Conservation (phyloP, 2,329 filamentous ascomycete species). For the Incumbomyces delicatus region DNA sequence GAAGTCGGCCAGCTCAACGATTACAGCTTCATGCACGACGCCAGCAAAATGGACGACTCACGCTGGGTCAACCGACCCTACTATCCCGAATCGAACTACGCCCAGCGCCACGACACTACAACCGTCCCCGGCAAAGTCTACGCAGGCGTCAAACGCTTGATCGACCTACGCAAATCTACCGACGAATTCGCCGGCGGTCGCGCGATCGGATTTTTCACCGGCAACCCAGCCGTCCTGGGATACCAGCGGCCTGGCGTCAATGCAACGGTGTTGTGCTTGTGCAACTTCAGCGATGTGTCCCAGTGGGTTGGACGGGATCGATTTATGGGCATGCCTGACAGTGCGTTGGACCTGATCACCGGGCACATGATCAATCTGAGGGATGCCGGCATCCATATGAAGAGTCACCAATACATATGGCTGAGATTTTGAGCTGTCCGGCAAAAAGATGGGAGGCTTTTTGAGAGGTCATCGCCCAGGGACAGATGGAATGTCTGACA, state of each 20-base stretch:
- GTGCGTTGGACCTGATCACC: slow-evolving; percentile 14
- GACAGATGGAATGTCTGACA: too few relatives aligned
- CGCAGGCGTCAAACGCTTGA: slow-evolving; percentile 17
- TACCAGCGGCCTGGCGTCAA: slow-evolving; percentile 16
- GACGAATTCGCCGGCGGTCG: slow-evolving; percentile 16
- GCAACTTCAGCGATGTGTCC: slow-evolving; percentile 16
- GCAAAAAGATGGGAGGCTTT: too few relatives aligned
- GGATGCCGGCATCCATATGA: slow-evolving; percentile 17
- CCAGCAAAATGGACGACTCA: slow-evolving; percentile 18
- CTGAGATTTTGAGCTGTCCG: slow-evolving; percentile 3
- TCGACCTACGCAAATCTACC: slow-evolving; percentile 15
- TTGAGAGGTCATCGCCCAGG: too few relatives aligned
- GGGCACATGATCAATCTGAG: slow-evolving; percentile 15
- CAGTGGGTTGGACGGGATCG: slow-evolving; percentile 19
- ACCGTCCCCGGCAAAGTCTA: slow-evolving; percentile 16
- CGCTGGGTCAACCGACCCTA: slow-evolving; percentile 18
- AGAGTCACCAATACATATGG: slow-evolving; percentile 18
- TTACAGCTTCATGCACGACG: slow-evolving; percentile 19
- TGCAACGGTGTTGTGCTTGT: slow-evolving; percentile 16
- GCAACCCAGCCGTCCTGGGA: slow-evolving; percentile 16
- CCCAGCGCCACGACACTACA: slow-evolving; percentile 12
- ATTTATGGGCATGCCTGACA: slow-evolving; percentile 17
- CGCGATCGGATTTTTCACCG: slow-evolving; percentile 17
- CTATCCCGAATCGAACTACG: slow-evolving; percentile 16
- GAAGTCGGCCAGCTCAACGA: slow-evolving; percentile 20